These are phyloP conservation scores for Xylariales sp. DNA, from an alignment of 2,329 filamentous ascomycete genomes.

Conservation along the genomic window DNA sequence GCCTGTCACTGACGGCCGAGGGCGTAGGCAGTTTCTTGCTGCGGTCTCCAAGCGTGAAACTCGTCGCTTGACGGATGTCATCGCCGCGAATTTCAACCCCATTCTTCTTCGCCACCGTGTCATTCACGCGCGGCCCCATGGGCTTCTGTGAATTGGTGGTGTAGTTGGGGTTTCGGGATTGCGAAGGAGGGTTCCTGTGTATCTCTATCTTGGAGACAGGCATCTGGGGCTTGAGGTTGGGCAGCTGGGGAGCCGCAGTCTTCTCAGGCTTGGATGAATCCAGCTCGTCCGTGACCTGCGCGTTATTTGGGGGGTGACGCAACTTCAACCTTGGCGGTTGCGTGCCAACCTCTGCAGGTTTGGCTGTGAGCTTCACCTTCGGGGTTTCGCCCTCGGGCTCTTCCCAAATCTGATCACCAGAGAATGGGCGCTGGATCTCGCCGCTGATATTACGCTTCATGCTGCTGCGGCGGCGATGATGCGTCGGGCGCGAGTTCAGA, in stretches of 20 bases:
- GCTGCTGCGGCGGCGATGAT: slow-evolving; percentile 56
- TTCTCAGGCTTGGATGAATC: slow-evolving; percentile 21
- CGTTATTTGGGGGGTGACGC: slow-evolving; percentile 61
- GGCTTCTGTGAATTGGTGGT: slow-evolving; percentile 55
- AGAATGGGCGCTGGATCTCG: slow-evolving; percentile 62
- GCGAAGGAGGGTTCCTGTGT: slow-evolving; percentile 76
- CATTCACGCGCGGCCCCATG: slow-evolving; percentile 26
- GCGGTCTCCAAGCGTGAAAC: slow-evolving; percentile 81
- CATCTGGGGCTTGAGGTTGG: slow-evolving; percentile 22
- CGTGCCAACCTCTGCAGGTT: slow-evolving; percentile 17
- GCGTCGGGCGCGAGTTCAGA: slow-evolving; percentile 28
- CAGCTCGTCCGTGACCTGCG: slow-evolving; percentile 45
- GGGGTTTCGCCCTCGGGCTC: slow-evolving; percentile 60
- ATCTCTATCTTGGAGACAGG: slow-evolving; percentile 63
- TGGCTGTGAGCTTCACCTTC: slow-evolving; percentile 19
- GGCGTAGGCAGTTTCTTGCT: slow-evolving; percentile 85
- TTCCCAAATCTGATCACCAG: slow-evolving; percentile 82
- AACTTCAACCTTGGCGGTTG: slow-evolving; percentile 53
- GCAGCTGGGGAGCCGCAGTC: neutral
- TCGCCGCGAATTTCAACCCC: slow-evolving; percentile 80
- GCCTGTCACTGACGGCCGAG: slow-evolving; percentile 83
- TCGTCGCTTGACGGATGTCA: slow-evolving; percentile 86
- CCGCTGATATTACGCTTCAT: slow-evolving; percentile 68
- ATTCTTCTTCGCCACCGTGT: slow-evolving; percentile 60
- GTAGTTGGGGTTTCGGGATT: slow-evolving; percentile 78